phyloP scores from a whole-genome alignment of 371 early-diverging fungal genomes.

The Mucor saturninus region DNA sequence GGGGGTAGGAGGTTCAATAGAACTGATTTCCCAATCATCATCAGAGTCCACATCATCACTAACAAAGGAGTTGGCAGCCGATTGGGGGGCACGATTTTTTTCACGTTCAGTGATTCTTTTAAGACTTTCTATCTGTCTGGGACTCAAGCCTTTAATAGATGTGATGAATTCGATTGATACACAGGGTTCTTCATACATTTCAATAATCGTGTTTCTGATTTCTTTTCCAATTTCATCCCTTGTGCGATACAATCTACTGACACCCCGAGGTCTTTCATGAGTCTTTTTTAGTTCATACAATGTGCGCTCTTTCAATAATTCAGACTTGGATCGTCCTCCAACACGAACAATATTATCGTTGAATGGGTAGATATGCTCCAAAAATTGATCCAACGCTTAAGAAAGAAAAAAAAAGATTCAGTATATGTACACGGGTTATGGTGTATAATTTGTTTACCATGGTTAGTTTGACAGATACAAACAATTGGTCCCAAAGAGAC shows the following conservation, averaged over 20 bases:
- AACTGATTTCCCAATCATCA: slow-evolving; percentile 45
- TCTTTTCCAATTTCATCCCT: slow-evolving; percentile 43
- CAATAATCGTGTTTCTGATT: slow-evolving; percentile 42
- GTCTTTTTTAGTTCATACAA: slow-evolving; percentile 52
- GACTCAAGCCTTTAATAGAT: slow-evolving; percentile 37
- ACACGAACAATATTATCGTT: slow-evolving; percentile 62
- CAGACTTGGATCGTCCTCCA: slow-evolving; percentile 65
- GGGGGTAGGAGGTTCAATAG: slow-evolving; percentile 13
- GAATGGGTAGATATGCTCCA: slow-evolving; percentile 58
- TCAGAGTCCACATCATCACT: slow-evolving; percentile 35
- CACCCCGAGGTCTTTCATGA: slow-evolving; percentile 35
- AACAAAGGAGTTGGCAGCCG: slow-evolving; percentile 7
- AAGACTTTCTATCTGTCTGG: slow-evolving; percentile 49
- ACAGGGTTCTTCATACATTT: slow-evolving; percentile 59
- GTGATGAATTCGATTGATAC: slow-evolving; percentile 47
- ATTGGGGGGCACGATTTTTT: slow-evolving; percentile 23
- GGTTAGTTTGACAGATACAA: slow-evolving; percentile 74
- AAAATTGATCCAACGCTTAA: slow-evolving; percentile 73
- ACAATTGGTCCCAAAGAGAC: slow-evolving; percentile 57
- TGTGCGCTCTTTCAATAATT: slow-evolving; percentile 41
- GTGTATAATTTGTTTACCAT: slow-evolving; percentile 38
- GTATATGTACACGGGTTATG: not conserved
- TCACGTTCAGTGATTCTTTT: slow-evolving; percentile 40
- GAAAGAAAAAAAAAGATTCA: not conserved
- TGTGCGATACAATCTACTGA: slow-evolving; percentile 35